Percentiles rank a stretch among this genome's conserved stretches.
These are phyloP conservation scores for Clohesyomyces aquaticus DNA, from an alignment of 495 filamentous ascomycete species.

Conservation along the genomic window DNA sequence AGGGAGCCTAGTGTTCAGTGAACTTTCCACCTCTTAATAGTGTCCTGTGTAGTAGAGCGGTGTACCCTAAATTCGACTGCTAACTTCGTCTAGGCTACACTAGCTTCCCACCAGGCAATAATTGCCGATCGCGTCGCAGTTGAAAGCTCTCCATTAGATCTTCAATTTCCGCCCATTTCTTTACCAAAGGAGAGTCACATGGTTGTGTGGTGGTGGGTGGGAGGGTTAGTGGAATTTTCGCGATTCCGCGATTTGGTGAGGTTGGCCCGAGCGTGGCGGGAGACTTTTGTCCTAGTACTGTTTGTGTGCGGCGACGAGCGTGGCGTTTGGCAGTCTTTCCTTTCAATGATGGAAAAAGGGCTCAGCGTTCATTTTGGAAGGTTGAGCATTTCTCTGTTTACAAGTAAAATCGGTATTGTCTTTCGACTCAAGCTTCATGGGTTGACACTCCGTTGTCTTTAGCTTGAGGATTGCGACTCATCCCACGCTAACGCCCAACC, in stretches of 20 bases:
- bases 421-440: too few relatives aligned
- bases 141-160: background rate
- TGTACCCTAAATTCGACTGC: background rate
- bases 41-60: background rate
- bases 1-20: background rate
- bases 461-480: background rate
- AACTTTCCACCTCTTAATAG: background rate
- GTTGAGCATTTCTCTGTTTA: too few relatives aligned
- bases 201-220: background rate
- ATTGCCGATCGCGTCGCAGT: background rate
- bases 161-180: background rate
- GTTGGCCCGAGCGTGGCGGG: background rate
- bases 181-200: background rate
- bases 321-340: too few relatives aligned
- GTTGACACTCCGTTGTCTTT: background rate
- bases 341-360: too few relatives aligned
- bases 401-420: too few relatives aligned
- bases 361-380: too few relatives aligned
- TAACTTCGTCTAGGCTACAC: background rate
- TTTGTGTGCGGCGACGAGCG: too few relatives aligned
- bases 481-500: background rate
- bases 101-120: background rate
- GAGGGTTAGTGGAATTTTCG: background rate
- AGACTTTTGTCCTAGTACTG: constrained; percentile 11
- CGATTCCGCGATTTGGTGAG: constrained; percentile 2